Evolutionary conservation across 768 basidiomycete genomes (phyloP), one percentile per base, ranked within the genome.

Genomic region (Xerocomellus intermedius): DNA sequence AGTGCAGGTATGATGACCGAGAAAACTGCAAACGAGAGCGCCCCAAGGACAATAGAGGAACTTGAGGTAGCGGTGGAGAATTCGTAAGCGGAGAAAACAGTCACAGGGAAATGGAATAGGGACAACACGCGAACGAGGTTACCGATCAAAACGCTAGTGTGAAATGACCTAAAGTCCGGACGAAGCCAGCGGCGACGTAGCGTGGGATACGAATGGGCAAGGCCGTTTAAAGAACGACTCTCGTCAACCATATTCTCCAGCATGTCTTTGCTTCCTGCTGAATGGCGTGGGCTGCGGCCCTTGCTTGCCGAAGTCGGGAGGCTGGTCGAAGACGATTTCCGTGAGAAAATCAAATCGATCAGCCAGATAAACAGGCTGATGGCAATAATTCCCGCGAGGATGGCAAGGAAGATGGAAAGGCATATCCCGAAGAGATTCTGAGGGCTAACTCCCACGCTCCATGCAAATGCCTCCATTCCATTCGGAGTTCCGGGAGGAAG

Each of bases 41-140:
- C 89, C 6, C 93, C 94, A 39, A 98, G 84, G 21, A 84, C 84
- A 48, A 89, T 80, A 24, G 90, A 85, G 5, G 82, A 74, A 24
- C 81, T 63, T 1, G 83, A 79, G 2, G 77, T 70, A 3, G 76
- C 68, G 8, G 74, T 75, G 17, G 81, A 77, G 47, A 73, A 67
- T 53, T 73, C 68, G 70, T 93, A 98, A 57, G 83, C 85, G 4
- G 94, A 91, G 72, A 96, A 96, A 48, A 93, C 82, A 35, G 94
- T 96, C 55, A 98, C 81, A 8, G 96, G 96, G 19, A 98, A 83
- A 72, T 99, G 96, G 75, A 99, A 98, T 33, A 95, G 76, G 37
- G 97, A 79, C 41, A 98, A 82, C 53, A 98, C 77, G 56, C 96
- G 89, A 55, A 95, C 86, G 55, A 98, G 84, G 71, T 97, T 98